phyloP scores from a whole-genome alignment of 75 land plant genomes.

The Cupressus sempervirens region DNA sequence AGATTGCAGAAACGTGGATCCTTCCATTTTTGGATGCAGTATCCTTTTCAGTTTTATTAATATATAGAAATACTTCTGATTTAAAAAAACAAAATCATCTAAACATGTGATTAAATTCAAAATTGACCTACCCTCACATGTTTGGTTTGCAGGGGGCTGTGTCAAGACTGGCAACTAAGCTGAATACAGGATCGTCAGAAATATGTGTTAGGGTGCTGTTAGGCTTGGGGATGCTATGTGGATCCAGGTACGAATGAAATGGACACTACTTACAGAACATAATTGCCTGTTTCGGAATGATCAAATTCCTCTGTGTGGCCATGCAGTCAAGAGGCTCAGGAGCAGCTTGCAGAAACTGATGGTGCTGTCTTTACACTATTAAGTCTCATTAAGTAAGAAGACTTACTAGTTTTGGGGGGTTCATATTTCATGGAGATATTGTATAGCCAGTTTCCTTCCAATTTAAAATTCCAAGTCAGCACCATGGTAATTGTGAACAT shows the following conservation, averaged over 20 bases:
- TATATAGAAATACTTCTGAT: background rate
- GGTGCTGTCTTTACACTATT: slow-evolving; percentile 22
- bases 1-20: background rate
- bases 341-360: slow-evolving; percentile 31
- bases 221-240: slow-evolving; percentile 41
- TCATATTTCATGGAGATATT: background rate
- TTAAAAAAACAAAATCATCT: background rate
- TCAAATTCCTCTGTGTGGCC: background rate
- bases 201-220: slow-evolving; percentile 35
- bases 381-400: slow-evolving; percentile 22
- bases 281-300: background rate
- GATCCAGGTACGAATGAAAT: slow-evolving; percentile 26
- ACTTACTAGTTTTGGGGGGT: background rate
- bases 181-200: slow-evolving; percentile 23
- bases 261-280: background rate
- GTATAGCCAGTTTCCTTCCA: background rate
- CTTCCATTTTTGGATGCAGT: background rate
- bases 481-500: background rate
- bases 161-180: slow-evolving; percentile 15
- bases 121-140: background rate
- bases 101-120: background rate
- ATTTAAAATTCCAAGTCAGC: background rate
- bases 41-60: background rate
- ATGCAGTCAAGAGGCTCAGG: slow-evolving; percentile 27
- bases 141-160: slow-evolving; percentile 30